These are phyloP conservation scores for Piloderma croceum DNA, from an alignment of 768 basidiomycete species.

Conservation along the genomic window DNA sequence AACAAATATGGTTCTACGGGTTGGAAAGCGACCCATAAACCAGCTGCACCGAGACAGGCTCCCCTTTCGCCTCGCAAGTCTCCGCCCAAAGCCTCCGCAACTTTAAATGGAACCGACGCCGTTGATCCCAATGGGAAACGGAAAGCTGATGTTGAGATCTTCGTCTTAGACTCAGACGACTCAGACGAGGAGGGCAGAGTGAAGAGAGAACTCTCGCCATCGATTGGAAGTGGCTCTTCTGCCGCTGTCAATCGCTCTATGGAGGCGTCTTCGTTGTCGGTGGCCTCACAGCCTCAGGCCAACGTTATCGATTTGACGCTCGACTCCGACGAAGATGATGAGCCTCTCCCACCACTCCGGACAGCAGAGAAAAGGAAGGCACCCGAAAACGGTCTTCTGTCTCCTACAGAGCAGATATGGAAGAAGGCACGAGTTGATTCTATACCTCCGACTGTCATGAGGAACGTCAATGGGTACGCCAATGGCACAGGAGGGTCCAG, in stretches of 20 bases:
- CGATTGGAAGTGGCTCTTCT: constrained; percentile 46
- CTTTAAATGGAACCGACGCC: constrained; percentile 22
- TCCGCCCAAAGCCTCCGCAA: constrained; percentile 6
- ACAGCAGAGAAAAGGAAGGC: constrained; percentile 56
- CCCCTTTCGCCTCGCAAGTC: constrained; percentile 30
- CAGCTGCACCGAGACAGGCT: constrained; percentile 15
- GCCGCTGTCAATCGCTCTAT: constrained; percentile 30
- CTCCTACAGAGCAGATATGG: constrained; percentile 66
- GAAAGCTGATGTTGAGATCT: constrained; percentile 51
- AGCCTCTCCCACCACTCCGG: constrained; percentile 21
- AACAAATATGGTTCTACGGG: constrained; percentile 69
- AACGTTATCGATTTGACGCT: constrained; percentile 83
- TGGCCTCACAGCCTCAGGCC: constrained; percentile 28
- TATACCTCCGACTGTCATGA: constrained; percentile 2
- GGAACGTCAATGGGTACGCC: neutral
- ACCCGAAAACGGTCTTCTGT: constrained; percentile 41
- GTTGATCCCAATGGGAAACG: constrained; percentile 36
- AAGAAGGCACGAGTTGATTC: constrained; percentile 52
- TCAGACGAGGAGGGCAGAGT: constrained; percentile 69
- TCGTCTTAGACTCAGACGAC: constrained; percentile 71
- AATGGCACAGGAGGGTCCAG: no score
- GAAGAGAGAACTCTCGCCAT: constrained; percentile 70
- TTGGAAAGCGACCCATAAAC: constrained; percentile 62
- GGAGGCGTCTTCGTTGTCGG: constrained; percentile 14
- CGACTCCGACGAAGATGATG: constrained; percentile 70